Evolutionary conservation across 192 early-diverging fungal species (phyloP).

Genomic region (Linderina pennispora): DNA sequence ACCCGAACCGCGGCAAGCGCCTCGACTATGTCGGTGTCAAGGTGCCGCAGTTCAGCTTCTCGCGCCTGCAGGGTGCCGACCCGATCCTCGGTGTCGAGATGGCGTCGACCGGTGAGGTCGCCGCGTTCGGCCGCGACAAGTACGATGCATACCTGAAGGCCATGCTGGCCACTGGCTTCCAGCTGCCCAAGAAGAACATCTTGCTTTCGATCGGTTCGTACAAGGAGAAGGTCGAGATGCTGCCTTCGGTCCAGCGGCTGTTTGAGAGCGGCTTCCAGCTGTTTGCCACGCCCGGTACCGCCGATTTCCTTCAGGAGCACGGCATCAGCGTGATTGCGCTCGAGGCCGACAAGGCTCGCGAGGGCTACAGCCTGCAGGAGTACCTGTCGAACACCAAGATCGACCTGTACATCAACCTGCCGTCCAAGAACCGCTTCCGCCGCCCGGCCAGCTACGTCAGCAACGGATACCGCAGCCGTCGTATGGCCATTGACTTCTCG

Average conservation of each 20-base stretch:
- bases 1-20: constrained; percentile 69
- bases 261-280: constrained; percentile 82
- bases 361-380: constrained; percentile 90
- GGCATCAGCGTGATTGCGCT: constrained; percentile 87
- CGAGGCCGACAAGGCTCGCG: constrained; percentile 59
- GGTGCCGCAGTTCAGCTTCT: constrained; percentile 98
- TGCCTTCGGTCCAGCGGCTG: constrained; percentile 81
- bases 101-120: constrained; percentile 99
- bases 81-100: constrained; percentile 98
- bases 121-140: constrained; percentile 95
- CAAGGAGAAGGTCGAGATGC: constrained; percentile 97
- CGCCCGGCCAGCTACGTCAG: constrained; percentile 93
- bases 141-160: constrained; percentile 98
- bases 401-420: constrained; percentile 98
- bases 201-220: constrained; percentile 94
- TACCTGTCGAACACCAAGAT: constrained; percentile 96
- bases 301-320: constrained; percentile 96
- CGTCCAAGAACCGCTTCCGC: constrained; percentile 94
- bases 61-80: constrained; percentile 91
- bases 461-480: constrained; percentile 88
- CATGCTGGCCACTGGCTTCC: constrained; percentile 87
- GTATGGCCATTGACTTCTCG: constrained; percentile 97
- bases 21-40: constrained; percentile 89
- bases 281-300: constrained; percentile 95
- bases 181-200: constrained; percentile 92